Conservation (phyloP, 2,329 filamentous ascomycete species). For the Colletotrichum sp. region DNA sequence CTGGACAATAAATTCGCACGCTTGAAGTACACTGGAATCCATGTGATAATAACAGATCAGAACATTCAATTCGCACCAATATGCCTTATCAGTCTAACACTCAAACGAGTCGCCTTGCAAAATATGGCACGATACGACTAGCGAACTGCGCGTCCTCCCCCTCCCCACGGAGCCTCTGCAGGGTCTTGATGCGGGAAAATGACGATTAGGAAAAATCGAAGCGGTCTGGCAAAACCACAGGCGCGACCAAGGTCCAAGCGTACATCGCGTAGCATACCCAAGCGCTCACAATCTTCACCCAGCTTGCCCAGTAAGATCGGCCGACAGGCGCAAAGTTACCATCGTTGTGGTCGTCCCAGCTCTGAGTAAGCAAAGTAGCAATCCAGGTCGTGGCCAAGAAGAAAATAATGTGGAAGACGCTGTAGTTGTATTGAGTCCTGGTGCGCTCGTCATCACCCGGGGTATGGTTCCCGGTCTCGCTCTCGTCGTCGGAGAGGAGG, state of each 20-base stretch:
- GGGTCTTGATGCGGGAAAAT: neutral
- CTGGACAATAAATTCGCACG: neutral
- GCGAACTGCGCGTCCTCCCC: neutral
- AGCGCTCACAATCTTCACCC: conserved; percentile 98
- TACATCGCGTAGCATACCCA: conserved; percentile 98
- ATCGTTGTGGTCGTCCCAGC: conserved; percentile 66
- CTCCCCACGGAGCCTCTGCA: neutral
- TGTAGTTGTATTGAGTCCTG: conserved; percentile 94
- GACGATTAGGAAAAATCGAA: conserved; percentile 65
- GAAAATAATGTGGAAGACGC: conserved; percentile 97
- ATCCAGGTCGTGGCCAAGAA: conserved; percentile 97
- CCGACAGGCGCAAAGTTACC: conserved; percentile 91
- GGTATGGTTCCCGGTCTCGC: conserved; percentile 65
- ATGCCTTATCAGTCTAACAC: neutral
- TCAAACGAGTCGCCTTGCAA: neutral
- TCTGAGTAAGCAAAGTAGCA: conserved; percentile 82
- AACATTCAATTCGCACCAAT: neutral
- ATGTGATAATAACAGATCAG: neutral
- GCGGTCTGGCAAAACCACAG: conserved; percentile 82
- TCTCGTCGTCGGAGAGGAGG: conserved; percentile 75
- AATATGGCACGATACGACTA: neutral
- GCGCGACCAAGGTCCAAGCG: conserved; percentile 89
- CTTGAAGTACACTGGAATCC: neutral
- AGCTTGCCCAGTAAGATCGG: conserved; percentile 94
- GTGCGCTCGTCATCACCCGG: conserved; percentile 84